phyloP scores from a whole-genome alignment of 495 filamentous ascomycete species.

The Lophiostoma macrostomum region DNA sequence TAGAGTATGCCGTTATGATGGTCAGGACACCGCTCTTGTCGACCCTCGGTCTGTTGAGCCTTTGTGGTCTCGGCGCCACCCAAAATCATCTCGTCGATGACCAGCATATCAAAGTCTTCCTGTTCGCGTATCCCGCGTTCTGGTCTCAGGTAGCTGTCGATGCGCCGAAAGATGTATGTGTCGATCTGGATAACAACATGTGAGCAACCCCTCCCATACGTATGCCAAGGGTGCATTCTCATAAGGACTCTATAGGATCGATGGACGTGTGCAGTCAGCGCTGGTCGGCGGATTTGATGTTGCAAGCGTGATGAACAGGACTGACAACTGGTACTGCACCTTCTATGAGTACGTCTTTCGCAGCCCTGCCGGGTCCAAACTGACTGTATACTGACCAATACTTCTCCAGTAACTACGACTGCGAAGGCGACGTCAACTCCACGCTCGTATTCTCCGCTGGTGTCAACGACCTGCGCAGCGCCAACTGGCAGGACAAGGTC shows the following conservation, averaged over 20 bases:
- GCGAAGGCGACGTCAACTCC: not conserved
- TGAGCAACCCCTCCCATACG: not conserved
- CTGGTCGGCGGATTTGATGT: constrained; percentile 17
- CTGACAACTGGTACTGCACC: constrained; percentile 15
- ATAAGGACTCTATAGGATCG: constrained; percentile 7
- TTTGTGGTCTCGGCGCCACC: not conserved
- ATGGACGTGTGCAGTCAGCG: constrained; percentile 10
- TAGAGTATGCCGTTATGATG: not conserved
- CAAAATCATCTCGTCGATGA: constrained; percentile 1
- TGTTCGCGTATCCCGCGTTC: constrained; percentile 18
- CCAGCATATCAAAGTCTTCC: constrained; percentile 17
- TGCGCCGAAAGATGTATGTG: constrained; percentile 8
- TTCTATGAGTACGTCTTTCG: constrained; percentile 21
- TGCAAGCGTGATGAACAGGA: not conserved
- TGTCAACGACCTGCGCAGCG: constrained; percentile 10
- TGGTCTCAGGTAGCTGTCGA: constrained; percentile 9
- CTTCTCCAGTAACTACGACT: constrained; percentile 11
- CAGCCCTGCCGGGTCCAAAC: not conserved
- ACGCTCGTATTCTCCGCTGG: constrained; percentile 14
- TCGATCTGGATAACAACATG: constrained; percentile 17
- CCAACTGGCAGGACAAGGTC: constrained; percentile 8
- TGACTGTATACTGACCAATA: not conserved
- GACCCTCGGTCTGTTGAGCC: not conserved
- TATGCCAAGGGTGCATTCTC: not conserved
- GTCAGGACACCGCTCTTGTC: not conserved